These are phyloP conservation scores for Nicotiana knightiana DNA, from an alignment of 257 asterid genomes.

Conservation along the genomic window DNA sequence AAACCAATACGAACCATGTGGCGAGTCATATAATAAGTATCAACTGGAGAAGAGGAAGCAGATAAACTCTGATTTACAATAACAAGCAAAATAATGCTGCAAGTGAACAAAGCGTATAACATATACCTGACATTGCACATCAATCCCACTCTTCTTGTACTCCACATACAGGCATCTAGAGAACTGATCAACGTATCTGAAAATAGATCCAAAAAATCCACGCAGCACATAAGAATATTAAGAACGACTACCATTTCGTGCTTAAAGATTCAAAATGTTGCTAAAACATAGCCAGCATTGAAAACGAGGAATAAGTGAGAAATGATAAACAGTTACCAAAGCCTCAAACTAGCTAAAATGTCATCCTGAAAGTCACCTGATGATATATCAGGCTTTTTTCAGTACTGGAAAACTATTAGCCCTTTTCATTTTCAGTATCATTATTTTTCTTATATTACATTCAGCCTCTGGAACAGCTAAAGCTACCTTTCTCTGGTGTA, in stretches of 20 bases:
- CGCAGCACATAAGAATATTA: background rate
- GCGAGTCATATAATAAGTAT: background rate
- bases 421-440: too few species aligned
- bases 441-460: too few species aligned
- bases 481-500: too few species aligned
- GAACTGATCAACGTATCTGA: conserved; percentile 85
- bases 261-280: background rate
- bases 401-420: too few species aligned
- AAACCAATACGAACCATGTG: too few species aligned
- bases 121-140: conserved; percentile 95
- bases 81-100: background rate
- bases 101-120: background rate
- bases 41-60: background rate
- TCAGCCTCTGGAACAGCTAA: too few species aligned
- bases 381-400: too few species aligned
- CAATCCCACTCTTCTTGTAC: conserved; percentile 90
- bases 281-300: background rate
- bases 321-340: too few species aligned
- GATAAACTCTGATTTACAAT: background rate
- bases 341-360: too few species aligned
- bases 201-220: background rate
- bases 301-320: background rate
- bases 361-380: too few species aligned
- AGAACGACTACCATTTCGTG: background rate
- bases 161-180: conserved; percentile 95